Evolutionary conservation across 768 basidiomycete genomes (phyloP), one percentile per base, ranked within the genome.

Genomic region (Collybia sp.): DNA sequence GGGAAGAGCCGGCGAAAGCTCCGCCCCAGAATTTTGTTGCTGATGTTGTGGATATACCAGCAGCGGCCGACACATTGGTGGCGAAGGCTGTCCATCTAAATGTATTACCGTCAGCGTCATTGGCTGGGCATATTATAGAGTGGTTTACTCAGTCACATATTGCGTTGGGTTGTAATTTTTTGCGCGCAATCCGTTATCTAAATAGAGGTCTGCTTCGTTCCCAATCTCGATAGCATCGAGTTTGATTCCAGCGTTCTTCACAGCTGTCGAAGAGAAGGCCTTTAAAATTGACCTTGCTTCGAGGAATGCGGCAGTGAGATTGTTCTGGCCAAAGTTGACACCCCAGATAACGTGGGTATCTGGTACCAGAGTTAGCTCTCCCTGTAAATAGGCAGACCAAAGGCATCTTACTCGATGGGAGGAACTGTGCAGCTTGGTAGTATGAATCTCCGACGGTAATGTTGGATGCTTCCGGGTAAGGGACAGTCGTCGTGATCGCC

Each of bases 331-430:
- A n/a, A 85, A 62, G 59, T 87, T 85, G 40, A 85, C 65, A 12
- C 82, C 83, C 81, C 81, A 86, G 12, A 69, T 77, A 51, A 86
- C 79, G 42, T 72, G 75, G 9, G 82, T 82, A 18, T 75, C 82
- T 82, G 51, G 33, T 9, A 32, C 35, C 20, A 34, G 16, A 12
- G 19, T 10, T 30, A 35, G 39, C 37, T 19, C 25, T 42, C 30
- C 34, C 40, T 25, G 41, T 39, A 38, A n/a, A n/a, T n/a, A n/a
- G n/a, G n/a, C n/a, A n/a, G n/a, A n/a, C n/a, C 37, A 32, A 25
- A 30, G 44, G 31, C 36, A 51, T 20, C 63, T 44, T 55, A 73
- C 79, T 68, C 4, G 63, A 46, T n/a, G 79, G 81, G 32, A 84
- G 70, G 52, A 73, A 73, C 30, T 69, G 68, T 9, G 75, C 71